phyloP scores from a whole-genome alignment of 345 rosid genomes.

The Lenwebbia sp. region DNA sequence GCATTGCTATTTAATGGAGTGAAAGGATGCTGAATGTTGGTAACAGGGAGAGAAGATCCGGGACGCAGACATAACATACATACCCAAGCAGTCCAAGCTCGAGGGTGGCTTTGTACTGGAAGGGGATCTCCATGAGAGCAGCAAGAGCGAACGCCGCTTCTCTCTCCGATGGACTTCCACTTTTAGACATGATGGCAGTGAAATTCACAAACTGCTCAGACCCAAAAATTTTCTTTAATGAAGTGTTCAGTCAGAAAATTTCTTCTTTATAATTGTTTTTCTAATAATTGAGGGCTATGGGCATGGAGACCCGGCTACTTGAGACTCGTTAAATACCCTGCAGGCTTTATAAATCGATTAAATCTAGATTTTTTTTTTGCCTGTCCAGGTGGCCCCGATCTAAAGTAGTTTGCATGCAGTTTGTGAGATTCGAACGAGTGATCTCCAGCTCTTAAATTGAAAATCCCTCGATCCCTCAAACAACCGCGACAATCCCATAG shows the following conservation, averaged over 20 bases:
- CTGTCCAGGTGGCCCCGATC: neutral
- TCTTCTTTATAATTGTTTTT: too few relatives aligned
- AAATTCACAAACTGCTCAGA: conserved; percentile 77
- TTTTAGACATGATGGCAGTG: conserved; percentile 81
- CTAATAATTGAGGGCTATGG: too few relatives aligned
- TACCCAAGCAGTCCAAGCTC: conserved; percentile 85
- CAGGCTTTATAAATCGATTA: neutral
- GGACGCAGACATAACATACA: neutral
- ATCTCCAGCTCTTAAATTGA: neutral
- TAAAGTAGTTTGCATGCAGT: neutral
- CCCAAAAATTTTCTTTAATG: neutral
- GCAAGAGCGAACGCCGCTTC: conserved; percentile 89
- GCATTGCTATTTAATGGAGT: neutral
- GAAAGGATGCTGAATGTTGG: neutral
- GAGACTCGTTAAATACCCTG: neutral
- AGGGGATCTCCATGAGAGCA: conserved; percentile 94
- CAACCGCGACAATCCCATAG: neutral
- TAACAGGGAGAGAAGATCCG: neutral
- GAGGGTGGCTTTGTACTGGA: conserved; percentile 86
- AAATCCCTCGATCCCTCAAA: neutral
- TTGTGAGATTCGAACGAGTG: neutral
- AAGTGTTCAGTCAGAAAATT: neutral
- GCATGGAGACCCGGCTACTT: too few relatives aligned
- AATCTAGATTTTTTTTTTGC: neutral
- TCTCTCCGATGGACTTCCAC: conserved; percentile 36